phyloP scores from a whole-genome alignment of 2,329 filamentous ascomycete species.

The Albifimbria verrucaria region DNA sequence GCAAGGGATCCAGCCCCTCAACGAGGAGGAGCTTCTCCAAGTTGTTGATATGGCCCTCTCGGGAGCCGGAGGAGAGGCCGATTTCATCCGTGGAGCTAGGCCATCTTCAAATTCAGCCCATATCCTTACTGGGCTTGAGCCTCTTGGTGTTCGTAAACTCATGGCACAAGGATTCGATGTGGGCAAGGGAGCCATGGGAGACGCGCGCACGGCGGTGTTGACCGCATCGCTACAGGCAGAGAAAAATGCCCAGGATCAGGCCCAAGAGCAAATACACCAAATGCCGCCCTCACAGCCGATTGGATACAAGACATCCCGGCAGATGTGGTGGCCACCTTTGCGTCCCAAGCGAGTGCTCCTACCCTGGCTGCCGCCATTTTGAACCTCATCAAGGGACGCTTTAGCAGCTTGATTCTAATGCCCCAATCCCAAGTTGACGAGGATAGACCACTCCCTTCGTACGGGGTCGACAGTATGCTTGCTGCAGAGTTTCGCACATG shows the following conservation, averaged over 20 bases:
- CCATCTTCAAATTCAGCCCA: conserved; percentile 6
- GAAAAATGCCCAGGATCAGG: neutral
- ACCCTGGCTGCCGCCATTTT: neutral
- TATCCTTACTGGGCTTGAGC: conserved; percentile 19
- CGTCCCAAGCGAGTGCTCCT: neutral
- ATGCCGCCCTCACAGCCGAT: neutral
- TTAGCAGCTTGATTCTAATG: conserved; percentile 16
- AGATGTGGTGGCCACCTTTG: neutral
- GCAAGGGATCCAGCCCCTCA: conserved; percentile 30
- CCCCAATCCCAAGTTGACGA: conserved; percentile 18
- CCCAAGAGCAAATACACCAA: too few species aligned
- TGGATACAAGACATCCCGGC: neutral
- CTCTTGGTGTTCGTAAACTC: conserved; percentile 11
- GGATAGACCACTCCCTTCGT: conserved; percentile 20
- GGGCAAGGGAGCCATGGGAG: conserved; percentile 1
- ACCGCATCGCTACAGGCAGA: neutral
- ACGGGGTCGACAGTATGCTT: conserved; percentile 37
- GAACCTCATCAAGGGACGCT: conserved; percentile 1
- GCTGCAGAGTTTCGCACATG: conserved; percentile 33
- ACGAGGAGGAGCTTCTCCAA: conserved; percentile 23
- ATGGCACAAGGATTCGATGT: conserved; percentile 10
- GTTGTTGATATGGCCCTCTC: conserved; percentile 18
- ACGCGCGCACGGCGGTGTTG: neutral
- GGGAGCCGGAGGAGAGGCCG: neutral
- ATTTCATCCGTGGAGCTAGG: neutral